Evolutionary conservation across 768 basidiomycete species (phyloP).

Genomic region (Tylopilus sp.): DNA sequence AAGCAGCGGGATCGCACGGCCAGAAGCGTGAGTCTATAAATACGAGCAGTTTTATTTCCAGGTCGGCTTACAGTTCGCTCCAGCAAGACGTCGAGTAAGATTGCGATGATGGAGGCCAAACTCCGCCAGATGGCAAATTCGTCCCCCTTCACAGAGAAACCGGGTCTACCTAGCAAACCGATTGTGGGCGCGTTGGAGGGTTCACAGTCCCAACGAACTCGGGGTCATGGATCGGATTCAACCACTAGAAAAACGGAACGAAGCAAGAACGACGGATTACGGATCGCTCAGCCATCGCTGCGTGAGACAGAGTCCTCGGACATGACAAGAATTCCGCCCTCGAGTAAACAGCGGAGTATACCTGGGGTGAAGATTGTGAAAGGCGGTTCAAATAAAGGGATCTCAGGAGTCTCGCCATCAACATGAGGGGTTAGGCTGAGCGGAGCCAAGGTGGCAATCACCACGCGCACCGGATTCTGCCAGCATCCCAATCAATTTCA

Average conservation of each 20-base stretch:
- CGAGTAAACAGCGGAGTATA: slow-evolving; percentile 27
- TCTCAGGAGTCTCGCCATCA: slow-evolving; percentile 5
- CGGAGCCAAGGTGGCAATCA: neutral
- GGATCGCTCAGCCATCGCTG: neutral
- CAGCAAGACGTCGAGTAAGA: slow-evolving; percentile 78
- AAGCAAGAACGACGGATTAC: slow-evolving; percentile 1
- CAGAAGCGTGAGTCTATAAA: slow-evolving; percentile 40
- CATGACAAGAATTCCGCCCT: slow-evolving; percentile 5
- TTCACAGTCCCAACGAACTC: slow-evolving; percentile 1
- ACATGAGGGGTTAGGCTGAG: slow-evolving; percentile 3
- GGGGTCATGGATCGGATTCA: neutral
- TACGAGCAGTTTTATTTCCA: neutral
- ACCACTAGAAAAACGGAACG: neutral
- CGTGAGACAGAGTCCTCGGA: slow-evolving; percentile 16
- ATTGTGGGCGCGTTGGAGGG: neutral
- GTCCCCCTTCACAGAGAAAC: slow-evolving; percentile 17
- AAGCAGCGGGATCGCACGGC: slow-evolving; percentile 49
- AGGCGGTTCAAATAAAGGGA: slow-evolving; percentile 16
- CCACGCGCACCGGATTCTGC: neutral
- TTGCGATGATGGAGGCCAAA: slow-evolving; percentile 96
- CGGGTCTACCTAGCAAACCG: slow-evolving; percentile 24
- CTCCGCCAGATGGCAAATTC: slow-evolving; percentile 67
- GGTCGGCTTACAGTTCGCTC: slow-evolving; percentile 7
- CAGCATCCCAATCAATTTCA: slow-evolving; percentile 1
- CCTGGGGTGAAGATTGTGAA: slow-evolving; percentile 34